Conservation (phyloP, 2,329 filamentous ascomycete species). For the Penicillium verrucosum region DNA sequence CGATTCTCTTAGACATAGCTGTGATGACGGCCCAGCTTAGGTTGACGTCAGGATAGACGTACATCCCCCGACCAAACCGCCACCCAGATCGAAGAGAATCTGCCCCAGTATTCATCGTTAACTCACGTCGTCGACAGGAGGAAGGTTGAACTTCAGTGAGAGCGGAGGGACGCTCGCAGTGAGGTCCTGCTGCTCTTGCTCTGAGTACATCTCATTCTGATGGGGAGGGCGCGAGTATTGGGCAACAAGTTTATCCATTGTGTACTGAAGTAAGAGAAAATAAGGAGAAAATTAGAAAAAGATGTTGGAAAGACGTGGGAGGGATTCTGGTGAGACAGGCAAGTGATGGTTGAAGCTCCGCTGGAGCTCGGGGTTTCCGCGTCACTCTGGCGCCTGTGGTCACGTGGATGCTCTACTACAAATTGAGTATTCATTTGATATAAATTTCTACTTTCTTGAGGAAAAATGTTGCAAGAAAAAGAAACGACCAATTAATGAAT, state of each 20-base stretch:
- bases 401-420: slow-evolving; percentile 23
- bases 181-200: slow-evolving; percentile 72
- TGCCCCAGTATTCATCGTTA: not conserved
- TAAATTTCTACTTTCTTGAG: not conserved
- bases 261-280: slow-evolving; percentile 18
- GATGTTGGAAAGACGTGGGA: slow-evolving; percentile 8
- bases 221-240: slow-evolving; percentile 80
- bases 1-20: slow-evolving; percentile 7
- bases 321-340: slow-evolving; percentile 15
- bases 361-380: slow-evolving; percentile 32
- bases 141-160: slow-evolving; percentile 91
- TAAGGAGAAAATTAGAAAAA: slow-evolving; percentile 3
- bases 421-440: not conserved
- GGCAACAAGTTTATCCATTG: slow-evolving; percentile 90
- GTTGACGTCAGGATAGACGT: slow-evolving; percentile 10
- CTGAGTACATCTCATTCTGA: slow-evolving; percentile 67
- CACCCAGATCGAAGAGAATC: slow-evolving; percentile 1
- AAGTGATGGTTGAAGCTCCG: slow-evolving; percentile 25
- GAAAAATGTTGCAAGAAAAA: not conserved
- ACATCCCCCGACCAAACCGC: not conserved
- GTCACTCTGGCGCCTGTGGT: slow-evolving; percentile 36
- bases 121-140: slow-evolving; percentile 82
- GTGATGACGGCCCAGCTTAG: slow-evolving; percentile 7
- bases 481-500: not conserved
- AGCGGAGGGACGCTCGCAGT: slow-evolving; percentile 69